Conservation (phyloP, 1,139 yeast species). For the Candida anutae region DNA sequence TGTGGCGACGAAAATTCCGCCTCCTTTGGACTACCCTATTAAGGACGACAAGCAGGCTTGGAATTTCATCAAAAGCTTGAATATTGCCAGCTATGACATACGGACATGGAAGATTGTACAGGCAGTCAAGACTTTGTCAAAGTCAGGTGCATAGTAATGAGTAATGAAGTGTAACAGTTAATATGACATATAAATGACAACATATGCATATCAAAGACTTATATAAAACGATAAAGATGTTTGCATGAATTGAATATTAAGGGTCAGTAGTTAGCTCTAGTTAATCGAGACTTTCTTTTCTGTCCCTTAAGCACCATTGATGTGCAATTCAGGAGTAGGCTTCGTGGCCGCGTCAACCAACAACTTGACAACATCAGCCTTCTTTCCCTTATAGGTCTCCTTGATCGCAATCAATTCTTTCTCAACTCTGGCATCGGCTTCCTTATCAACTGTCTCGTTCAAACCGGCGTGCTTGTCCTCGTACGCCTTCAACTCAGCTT, state of each 20-base stretch:
- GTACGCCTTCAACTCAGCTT: conserved; percentile 65
- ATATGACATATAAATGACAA: conserved; percentile 1
- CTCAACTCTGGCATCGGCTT: conserved; percentile 60
- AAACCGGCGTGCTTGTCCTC: conserved; percentile 64
- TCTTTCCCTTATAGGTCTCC: conserved; percentile 55
- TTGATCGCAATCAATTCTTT: conserved; percentile 55
- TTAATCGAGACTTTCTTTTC: background rate
- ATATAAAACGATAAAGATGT: background rate
- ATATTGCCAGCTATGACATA: conserved; percentile 78
- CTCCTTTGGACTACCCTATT: conserved; percentile 86
- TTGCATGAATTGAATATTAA: conserved; percentile 1
- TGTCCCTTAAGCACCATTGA: conserved; percentile 45
- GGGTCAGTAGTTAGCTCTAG: background rate
- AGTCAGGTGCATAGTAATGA: conserved; percentile 16
- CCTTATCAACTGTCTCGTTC: conserved; percentile 61
- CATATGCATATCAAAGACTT: conserved; percentile 1
- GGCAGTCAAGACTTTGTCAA: conserved; percentile 34
- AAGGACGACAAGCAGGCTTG: conserved; percentile 76
- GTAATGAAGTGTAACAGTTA: no score
- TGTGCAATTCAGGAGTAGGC: conserved; percentile 77
- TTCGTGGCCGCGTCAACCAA: conserved; percentile 72
- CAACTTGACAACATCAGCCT: conserved; percentile 60
- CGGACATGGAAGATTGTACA: conserved; percentile 58
- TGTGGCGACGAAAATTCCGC: conserved; percentile 76
- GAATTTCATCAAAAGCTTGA: conserved; percentile 75